These are phyloP conservation scores for Aspergillus sp. DNA, from an alignment of 2,329 filamentous ascomycete genomes.

Conservation along the genomic window DNA sequence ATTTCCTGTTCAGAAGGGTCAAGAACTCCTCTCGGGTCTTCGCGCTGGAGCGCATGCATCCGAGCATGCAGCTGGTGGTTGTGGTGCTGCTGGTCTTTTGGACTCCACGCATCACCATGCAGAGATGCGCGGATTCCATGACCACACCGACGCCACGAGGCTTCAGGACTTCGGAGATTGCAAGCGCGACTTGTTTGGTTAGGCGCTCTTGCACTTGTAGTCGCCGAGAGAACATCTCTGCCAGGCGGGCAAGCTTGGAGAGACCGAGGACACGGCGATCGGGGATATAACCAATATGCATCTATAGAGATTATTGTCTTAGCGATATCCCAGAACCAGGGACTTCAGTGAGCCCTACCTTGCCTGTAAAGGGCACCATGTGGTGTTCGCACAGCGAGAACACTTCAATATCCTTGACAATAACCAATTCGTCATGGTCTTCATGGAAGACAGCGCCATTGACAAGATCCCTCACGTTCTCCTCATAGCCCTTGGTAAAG, in stretches of 20 bases:
- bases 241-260: constrained; percentile 91
- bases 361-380: constrained; percentile 92
- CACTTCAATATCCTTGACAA: constrained; percentile 96
- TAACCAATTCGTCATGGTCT: constrained; percentile 94
- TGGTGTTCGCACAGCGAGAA: constrained; percentile 97
- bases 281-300: constrained; percentile 99
- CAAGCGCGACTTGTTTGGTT: constrained; percentile 92
- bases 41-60: constrained; percentile 85
- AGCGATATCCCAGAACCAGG: not conserved
- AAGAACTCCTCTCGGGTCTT: constrained; percentile 97
- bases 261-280: constrained; percentile 88
- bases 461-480: constrained; percentile 87
- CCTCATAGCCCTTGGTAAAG: constrained; percentile 95
- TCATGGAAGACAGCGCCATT: constrained; percentile 95
- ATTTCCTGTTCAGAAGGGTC: constrained; percentile 67
- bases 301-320: constrained; percentile 52
- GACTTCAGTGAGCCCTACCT: constrained; percentile 55
- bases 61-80: constrained; percentile 96
- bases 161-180: constrained; percentile 87
- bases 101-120: constrained; percentile 99
- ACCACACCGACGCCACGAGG: constrained; percentile 95
- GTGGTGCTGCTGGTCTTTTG: constrained; percentile 85
- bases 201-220: constrained; percentile 95
- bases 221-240: constrained; percentile 92
- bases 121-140: constrained; percentile 94